Percentiles rank a stretch among this genome's conserved stretches.
Conservation (phyloP, 495 filamentous ascomycete species). For the Neurospora terricola region DNA sequence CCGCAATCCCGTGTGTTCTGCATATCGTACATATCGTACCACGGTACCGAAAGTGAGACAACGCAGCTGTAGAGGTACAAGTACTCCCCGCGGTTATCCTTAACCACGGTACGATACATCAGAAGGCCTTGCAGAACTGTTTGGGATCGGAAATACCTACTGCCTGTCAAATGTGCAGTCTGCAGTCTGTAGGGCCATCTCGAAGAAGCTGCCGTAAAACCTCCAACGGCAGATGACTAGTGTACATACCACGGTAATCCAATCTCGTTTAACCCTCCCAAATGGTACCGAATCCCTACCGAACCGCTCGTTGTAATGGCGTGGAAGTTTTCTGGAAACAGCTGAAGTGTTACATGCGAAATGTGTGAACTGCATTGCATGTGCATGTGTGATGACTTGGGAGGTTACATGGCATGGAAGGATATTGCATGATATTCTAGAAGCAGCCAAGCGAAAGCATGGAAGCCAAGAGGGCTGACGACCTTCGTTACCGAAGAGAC, state of each 20-base stretch:
- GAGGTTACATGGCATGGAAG: neutral
- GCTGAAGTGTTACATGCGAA: neutral
- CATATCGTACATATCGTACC: neutral
- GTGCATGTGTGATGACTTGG: neutral
- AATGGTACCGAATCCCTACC: neutral
- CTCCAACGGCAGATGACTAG: neutral
- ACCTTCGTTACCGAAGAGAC: neutral
- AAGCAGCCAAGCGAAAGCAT: neutral
- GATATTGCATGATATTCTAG: neutral
- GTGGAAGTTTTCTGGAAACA: neutral
- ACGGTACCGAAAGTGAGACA: neutral
- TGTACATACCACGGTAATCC: neutral
- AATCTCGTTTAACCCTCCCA: neutral
- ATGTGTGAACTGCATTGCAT: neutral
- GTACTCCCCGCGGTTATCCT: neutral
- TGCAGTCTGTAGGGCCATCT: neutral
- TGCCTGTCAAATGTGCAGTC: neutral
- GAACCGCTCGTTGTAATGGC: neutral
- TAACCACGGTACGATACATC: too few species aligned
- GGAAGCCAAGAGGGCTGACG: neutral
- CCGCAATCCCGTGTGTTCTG: neutral
- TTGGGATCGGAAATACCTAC: too few species aligned
- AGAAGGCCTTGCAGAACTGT: too few species aligned
- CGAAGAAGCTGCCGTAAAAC: neutral
- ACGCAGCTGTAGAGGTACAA: neutral